A percentile compares a stretch with the other conserved stretches of the same genome.
These are phyloP conservation scores for Thermochaetoides dissita DNA, from an alignment of 2,329 filamentous ascomycete genomes.

Conservation along the genomic window DNA sequence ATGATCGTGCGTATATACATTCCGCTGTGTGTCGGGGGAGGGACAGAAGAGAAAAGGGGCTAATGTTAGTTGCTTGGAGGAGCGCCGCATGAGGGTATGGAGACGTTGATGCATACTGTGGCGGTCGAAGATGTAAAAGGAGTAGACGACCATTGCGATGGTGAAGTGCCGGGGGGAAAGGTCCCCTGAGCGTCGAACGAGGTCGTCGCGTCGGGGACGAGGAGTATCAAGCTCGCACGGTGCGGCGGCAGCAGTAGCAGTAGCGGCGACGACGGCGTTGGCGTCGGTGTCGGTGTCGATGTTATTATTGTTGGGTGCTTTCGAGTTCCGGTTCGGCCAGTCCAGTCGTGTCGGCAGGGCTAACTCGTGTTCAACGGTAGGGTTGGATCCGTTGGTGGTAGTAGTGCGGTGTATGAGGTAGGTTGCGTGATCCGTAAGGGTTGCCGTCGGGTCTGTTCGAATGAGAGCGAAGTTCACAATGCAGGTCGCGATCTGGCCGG, in stretches of 20 bases:
- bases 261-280: background rate
- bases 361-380: too few species aligned
- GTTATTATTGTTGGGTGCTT: background rate
- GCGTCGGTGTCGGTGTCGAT: background rate
- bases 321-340: too few species aligned
- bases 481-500: background rate
- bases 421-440: background rate
- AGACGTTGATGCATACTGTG: constrained; percentile 53
- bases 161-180: background rate
- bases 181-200: constrained; percentile 5
- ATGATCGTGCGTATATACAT: constrained; percentile 89
- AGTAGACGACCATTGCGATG: constrained; percentile 73
- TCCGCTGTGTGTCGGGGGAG: constrained; percentile 48
- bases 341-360: too few species aligned
- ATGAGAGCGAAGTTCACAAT: constrained; percentile 2
- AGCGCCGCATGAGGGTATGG: background rate
- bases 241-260: background rate
- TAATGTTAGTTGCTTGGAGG: background rate
- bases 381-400: background rate
- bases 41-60: background rate
- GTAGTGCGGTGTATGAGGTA: background rate
- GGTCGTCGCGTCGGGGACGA: constrained; percentile 5
- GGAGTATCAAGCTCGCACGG: background rate
- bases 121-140: constrained; percentile 97
- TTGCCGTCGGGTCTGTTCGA: constrained; percentile 6